Evolutionary conservation across 176 grass and related monocot genomes (phyloP).

Genomic region (Eleusine coracana): DNA sequence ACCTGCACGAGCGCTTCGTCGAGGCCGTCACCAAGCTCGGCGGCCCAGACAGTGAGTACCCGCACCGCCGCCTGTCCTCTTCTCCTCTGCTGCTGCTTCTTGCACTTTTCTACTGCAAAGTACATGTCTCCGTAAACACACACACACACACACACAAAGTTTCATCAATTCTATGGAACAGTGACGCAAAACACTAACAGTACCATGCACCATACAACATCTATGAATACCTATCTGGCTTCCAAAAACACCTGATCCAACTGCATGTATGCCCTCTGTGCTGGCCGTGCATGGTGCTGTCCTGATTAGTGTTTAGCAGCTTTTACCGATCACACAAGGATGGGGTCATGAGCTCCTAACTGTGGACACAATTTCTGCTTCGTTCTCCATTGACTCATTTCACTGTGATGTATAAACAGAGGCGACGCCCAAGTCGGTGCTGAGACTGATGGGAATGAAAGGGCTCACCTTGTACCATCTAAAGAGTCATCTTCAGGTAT

Average conservation of each 20-base stretch:
- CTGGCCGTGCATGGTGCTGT: too few relatives aligned
- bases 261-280: neutral
- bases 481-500: constrained; percentile 94
- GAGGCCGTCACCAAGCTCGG: constrained; percentile 98
- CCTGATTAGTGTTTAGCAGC: neutral
- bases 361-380: neutral
- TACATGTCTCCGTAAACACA: neutral
- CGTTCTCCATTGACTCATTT: constrained; percentile 26
- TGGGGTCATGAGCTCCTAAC: neutral
- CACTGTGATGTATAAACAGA: constrained; percentile 51
- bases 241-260: neutral
- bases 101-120: neutral
- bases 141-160: too few relatives aligned
- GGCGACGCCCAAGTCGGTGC: constrained; percentile 91
- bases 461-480: constrained; percentile 94
- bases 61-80: neutral
- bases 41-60: constrained; percentile 77
- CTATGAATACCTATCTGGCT: neutral
- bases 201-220: neutral
- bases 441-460: constrained; percentile 95
- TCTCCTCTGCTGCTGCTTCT: too few relatives aligned
- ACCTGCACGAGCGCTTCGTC: constrained; percentile 95
- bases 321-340: too few relatives aligned
- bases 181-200: neutral
- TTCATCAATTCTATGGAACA: neutral